Evolutionary conservation across 306 rosid genomes (phyloP), one percentile per base, ranked within the genome.

Genomic region (Trichosanthes cucumerina): DNA sequence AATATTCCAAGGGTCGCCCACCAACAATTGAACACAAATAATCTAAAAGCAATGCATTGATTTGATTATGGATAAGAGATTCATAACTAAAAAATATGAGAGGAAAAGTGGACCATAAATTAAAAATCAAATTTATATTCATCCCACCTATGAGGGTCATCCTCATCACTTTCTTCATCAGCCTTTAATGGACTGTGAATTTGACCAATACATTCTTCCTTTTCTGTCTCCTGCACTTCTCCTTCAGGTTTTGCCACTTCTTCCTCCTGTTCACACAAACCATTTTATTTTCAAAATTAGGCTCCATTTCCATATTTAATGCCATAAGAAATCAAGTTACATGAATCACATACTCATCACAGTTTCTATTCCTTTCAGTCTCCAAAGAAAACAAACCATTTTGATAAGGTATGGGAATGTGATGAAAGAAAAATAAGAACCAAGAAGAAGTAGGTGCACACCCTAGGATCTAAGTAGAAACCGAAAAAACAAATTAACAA

Each of bases 251-350:
- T 84, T 33, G 80, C 78, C 41, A 54, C 83, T 81, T 80, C 91
- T 64, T 84, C 88, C 95, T 92, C 88, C 98, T 92, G 84, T 80
- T 77, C 76, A 53, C 77, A 66, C 28, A 26, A 62, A 73, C 78
- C 78, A 47, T 5, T 44, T 24, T 43, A 9, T n/a, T 50, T 13
- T 19, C 28, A 41, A 9, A 39, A 19, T 19, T 23, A n/a, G 33
- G 31, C 2, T 18, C n/a, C 47, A 53, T 10, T 31, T 31, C 44
- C 46, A 75, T 33, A 26, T 19, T 10, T 11, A 24, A 26, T n/a
- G 12, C 31, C 34, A 23, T 60, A 41, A 77, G 16, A 77, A 36
- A 62, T 13, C 53, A 44, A n/a, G 38, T 75, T 26, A 38, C 38
- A 77, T 18, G 5, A 62, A 62, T 23, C 57, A 77, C 24, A 2